These are phyloP conservation scores for Rhizopus microsporus DNA, from an alignment of 371 early-diverging fungal species.

Conservation along the genomic window DNA sequence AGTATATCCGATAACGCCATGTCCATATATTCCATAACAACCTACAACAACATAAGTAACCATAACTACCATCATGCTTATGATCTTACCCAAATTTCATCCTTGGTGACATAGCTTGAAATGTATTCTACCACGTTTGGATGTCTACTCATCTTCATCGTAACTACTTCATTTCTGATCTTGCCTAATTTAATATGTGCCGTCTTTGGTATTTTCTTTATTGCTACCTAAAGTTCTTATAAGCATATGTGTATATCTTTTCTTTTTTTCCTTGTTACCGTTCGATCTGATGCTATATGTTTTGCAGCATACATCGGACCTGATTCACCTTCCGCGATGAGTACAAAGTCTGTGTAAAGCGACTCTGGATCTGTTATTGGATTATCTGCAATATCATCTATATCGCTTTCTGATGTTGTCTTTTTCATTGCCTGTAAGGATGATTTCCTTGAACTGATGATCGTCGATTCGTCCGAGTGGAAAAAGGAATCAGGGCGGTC, in stretches of 20 bases:
- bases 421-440: slow-evolving; percentile 9
- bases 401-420: background rate
- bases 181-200: slow-evolving; percentile 58
- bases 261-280: slow-evolving; percentile 12
- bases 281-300: slow-evolving; percentile 39
- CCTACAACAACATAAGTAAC: slow-evolving; percentile 37
- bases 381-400: slow-evolving; percentile 21
- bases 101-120: slow-evolving; percentile 55
- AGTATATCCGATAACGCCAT: slow-evolving; percentile 68
- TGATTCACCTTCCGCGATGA: slow-evolving; percentile 74
- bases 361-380: slow-evolving; percentile 33
- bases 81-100: slow-evolving; percentile 50
- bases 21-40: slow-evolving; percentile 76
- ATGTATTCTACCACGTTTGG: slow-evolving; percentile 67
- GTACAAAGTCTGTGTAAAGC: slow-evolving; percentile 40
- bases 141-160: slow-evolving; percentile 65
- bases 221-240: slow-evolving; percentile 48
- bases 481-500: slow-evolving; percentile 10
- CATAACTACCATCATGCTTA: background rate
- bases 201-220: slow-evolving; percentile 65
- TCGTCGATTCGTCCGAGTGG: background rate
- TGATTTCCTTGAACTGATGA: background rate
- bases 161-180: slow-evolving; percentile 61
- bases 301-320: slow-evolving; percentile 63
- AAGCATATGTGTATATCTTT: background rate